Percentiles rank a stretch among this genome's conserved stretches.
phyloP scores from a whole-genome alignment of 208 protist genomes.

The Leptomonas pyrrhocoris region DNA sequence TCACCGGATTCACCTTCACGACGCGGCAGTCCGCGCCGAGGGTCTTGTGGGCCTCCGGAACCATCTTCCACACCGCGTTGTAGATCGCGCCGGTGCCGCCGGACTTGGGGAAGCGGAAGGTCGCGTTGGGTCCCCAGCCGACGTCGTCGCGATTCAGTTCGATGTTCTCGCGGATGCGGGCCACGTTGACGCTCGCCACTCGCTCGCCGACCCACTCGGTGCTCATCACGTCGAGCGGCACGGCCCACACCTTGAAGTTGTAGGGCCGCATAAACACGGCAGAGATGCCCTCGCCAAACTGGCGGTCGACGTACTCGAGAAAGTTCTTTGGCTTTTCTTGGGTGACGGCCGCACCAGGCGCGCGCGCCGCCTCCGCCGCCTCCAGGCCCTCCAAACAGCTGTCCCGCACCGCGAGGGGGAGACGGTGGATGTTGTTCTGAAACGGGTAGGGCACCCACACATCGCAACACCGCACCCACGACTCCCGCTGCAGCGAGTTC shows the following conservation, averaged over 20 bases:
- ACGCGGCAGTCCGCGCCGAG: conserved; percentile 35
- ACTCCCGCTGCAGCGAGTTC: conserved; percentile 65
- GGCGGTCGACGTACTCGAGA: conserved; percentile 55
- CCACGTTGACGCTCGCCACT: conserved; percentile 65
- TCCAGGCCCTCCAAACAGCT: conserved; percentile 55
- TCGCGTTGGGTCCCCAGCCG: conserved; percentile 82
- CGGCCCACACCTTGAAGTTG: conserved; percentile 85
- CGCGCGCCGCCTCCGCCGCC: conserved; percentile 25
- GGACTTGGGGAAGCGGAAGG: conserved; percentile 69
- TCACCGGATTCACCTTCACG: conserved; percentile 40
- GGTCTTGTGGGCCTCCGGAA: conserved; percentile 43
- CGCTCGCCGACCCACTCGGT: conserved; percentile 80
- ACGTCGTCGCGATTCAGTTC: conserved; percentile 51
- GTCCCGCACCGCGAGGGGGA: conserved; percentile 50
- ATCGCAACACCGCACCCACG: conserved; percentile 52
- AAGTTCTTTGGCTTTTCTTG: conserved; percentile 38
- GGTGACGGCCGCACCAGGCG: neutral
- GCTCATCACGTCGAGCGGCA: conserved; percentile 66
- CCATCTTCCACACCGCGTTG: conserved; percentile 34
- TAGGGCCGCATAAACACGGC: conserved; percentile 81
- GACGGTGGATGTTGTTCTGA: conserved; percentile 81
- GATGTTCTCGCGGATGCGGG: conserved; percentile 63
- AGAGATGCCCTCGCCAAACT: conserved; percentile 71
- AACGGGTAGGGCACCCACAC: conserved; percentile 78
- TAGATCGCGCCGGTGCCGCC: conserved; percentile 81